Base-by-base conservation (phyloP, 805 yeast genomes). In the Teunomyces funiuensis region DNA sequence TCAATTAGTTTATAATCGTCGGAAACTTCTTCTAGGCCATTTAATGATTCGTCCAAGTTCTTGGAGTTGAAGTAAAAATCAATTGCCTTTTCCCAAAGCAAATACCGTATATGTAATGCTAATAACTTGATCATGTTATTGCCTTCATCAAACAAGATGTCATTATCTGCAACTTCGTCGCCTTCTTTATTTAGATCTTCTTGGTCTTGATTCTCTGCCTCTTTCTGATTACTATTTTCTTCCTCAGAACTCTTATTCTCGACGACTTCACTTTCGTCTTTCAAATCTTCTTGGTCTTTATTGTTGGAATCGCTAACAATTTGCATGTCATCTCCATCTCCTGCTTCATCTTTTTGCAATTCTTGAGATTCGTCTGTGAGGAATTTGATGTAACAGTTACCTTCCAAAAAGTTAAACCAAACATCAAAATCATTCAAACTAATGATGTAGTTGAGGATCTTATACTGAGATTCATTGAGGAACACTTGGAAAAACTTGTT, bases 81-180 rank as follows among this genome's bases (percentile, higher is more conserved):
- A 7, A 80, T 71, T 15, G 84, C 89, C 55, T 77, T 80, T 52
- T 85, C 90, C 79, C 87, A 85, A 17, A 85, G 63, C 9, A 84
- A 71, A 50, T 83, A 84, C 47, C 91, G 67, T 16, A 84, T 62
- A 46, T 79, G 84, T 36, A 84, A 65, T 5, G 88, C 83, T 30
- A 85, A 48, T 37, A 58, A 42, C 29, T 56, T 55, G 16, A 65
- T 45, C 18, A 69, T 60, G 15, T 51, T 54, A 10, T 47, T 20
- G 47, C 60, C 80, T 65, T 57, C 83, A 66, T 76, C 57, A 63
- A 74, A 43, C 38, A 67, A 27, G 13, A 45, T 26, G 13, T 60
- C 68, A n/a, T 60, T 60, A 15, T 44, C 33, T 17, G 44, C 48
- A 10, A 43, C 47, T 33, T 27, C 45, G 16, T 44, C 39, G 23